Base-by-base conservation (phyloP, 2,329 filamentous ascomycete species). In the Cladobotryum protrusum region DNA sequence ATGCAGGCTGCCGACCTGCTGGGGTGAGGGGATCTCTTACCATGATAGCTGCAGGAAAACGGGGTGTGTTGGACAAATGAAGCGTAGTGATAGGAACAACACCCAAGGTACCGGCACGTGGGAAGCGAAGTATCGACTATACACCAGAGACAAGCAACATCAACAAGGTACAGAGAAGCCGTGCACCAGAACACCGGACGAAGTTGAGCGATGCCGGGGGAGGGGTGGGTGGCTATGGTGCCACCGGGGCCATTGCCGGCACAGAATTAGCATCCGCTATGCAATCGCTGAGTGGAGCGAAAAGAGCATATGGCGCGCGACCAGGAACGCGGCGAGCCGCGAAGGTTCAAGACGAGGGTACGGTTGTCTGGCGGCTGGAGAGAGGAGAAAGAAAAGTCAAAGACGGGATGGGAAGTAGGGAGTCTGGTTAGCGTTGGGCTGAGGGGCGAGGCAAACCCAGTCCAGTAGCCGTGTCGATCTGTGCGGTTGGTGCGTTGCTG, bases 11-110 rank as follows among this genome's bases (percentile, higher is more conserved):
- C 71, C 71, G 45, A 20, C 34, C 48, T 33, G 67, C 61, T 59
- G 64, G 61, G 63, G 60, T 59, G 67, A 60, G 59, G 63, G 61
- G 63, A 63, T 63, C 57, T 64, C 74, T 76, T 75, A 77, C 74
- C 74, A 77, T 76, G 63, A 66, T 72, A 65, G 66, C 62, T 66
- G 65, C 64, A 65, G 63, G 62, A 59, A 65, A 61, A 66, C 60
- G 67, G 65, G 63, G 62, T 66, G 63, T 63, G 67, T 64, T 62
- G 60, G 63, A 67, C 64, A 66, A 56, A 48, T 62, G 55, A 57
- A 54, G 59, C 57, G 57, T 59, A 58, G 61, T 60, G 58, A 59
- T 61, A 60, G 61, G 59, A 62, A 58, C 60, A 57, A 61, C 59
- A 51, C 58, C 63, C 57, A 57, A 67, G 57, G 67, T 69, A 68